Base-by-base conservation (phyloP, 1,139 yeast species). In the Keqinozyma sinolaborantium region DNA sequence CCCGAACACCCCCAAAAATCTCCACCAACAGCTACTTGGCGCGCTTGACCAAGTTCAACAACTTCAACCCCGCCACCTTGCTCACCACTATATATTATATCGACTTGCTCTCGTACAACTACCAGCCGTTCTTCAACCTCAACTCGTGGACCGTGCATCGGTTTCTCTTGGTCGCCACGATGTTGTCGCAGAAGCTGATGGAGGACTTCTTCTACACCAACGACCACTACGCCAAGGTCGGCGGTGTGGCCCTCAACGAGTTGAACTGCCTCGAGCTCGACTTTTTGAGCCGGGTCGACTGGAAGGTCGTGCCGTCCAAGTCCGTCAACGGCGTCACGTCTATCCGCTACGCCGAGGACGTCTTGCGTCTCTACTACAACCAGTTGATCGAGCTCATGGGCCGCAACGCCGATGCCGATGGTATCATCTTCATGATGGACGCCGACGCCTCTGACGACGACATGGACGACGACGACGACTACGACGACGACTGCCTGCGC, bases 181-280 rank as follows among this genome's bases (percentile, higher is more conserved):
- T 94, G 51, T 79, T 90, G 4, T 95, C 95, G 1, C 83, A 92
- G 41, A 92, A 92, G 56, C 95, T 95, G 2, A 70, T 92, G 47
- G 94, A 95, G 55, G 98, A 92, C 57, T 83, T 90, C 27, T 92
- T 92, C 55, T 90, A 95, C 56, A 88, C 97, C 4, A 92, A 90
- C 55, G 76, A 83, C 24, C 97, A 90, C 56, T 92, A 92, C 53
- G 95, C 97, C 8, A 84, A 85, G 53, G 97, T 92, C 13, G 98
- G 98, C 2, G 98, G 98, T 42, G 83, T 92, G 5, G 87, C 92
- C 24, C 66, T 83, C 26, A 73, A 82, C 38, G 98, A 92, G 55
- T 66, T 92, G 43, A 92, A 92, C 55, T 72, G 92, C 37, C 65
- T 92, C 29, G 98, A 92, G 53, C 79, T 84, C 34, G 97, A 92